Conservation (phyloP, 805 yeast species). For the Naumovozyma castellii region DNA sequence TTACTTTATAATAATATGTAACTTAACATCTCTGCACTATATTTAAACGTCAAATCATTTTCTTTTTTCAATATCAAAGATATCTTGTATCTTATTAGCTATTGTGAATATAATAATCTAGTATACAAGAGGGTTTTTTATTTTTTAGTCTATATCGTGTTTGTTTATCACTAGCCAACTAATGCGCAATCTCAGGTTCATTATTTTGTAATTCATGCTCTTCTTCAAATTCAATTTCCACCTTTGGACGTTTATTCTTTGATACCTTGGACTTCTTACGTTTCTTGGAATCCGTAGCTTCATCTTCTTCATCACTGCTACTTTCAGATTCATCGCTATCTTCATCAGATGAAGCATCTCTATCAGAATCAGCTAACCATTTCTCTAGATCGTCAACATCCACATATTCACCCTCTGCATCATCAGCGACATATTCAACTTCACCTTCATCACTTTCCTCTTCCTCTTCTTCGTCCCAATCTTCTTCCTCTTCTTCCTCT, state of each 20-base stretch:
- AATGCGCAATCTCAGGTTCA: constrained; percentile 24
- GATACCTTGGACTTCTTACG: constrained; percentile 31
- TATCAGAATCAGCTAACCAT: constrained; percentile 61
- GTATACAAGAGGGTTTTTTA: neutral
- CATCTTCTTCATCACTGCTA: constrained; percentile 33
- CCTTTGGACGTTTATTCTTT: constrained; percentile 54
- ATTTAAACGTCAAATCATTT: too few relatives aligned
- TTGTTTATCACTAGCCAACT: constrained; percentile 6
- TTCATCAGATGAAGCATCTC: constrained; percentile 26
- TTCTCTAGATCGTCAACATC: constrained; percentile 89
- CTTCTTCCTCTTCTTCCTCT: constrained; percentile 40
- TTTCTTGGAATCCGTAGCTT: constrained; percentile 28
- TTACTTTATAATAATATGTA: constrained; percentile 17
- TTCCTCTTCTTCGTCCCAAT: constrained; percentile 41
- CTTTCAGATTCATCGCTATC: constrained; percentile 29
- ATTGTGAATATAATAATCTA: neutral
- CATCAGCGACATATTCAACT: constrained; percentile 83
- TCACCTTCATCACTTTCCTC: constrained; percentile 59
- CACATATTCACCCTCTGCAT: constrained; percentile 79
- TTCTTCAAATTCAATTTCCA: constrained; percentile 79
- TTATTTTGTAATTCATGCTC: constrained; percentile 35
- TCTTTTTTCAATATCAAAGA: too few relatives aligned
- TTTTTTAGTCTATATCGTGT: neutral
- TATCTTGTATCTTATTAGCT: too few relatives aligned
- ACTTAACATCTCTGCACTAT: too few relatives aligned